Conservation (phyloP, 1,284 basidiomycete genomes). For the Trichosporon ovoides region DNA sequence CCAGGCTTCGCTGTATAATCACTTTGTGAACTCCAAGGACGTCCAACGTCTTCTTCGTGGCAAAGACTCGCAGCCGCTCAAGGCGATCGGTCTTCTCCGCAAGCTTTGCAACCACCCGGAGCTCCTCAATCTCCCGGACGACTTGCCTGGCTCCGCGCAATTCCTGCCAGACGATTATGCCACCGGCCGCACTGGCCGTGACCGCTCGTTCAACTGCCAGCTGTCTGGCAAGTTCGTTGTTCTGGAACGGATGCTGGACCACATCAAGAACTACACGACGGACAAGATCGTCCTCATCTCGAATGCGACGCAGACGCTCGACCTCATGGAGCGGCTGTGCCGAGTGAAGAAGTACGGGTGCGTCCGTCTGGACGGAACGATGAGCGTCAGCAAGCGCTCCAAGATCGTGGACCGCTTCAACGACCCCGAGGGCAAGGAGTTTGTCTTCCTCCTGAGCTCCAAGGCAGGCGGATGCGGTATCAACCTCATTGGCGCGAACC, state of each 20-base stretch:
- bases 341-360: conserved; percentile 84
- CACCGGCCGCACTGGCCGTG: conserved; percentile 42
- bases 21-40: conserved; percentile 91
- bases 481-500: conserved; percentile 95
- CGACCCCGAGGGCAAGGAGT: conserved; percentile 88
- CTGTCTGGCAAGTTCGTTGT: conserved; percentile 93
- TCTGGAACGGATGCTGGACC: conserved; percentile 86
- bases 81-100: conserved; percentile 93
- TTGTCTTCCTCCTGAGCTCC: conserved; percentile 90
- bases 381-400: conserved; percentile 90
- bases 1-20: conserved; percentile 81
- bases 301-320: conserved; percentile 96
- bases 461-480: conserved; percentile 98
- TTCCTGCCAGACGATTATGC: conserved; percentile 74
- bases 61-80: conserved; percentile 87
- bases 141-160: conserved; percentile 77
- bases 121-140: conserved; percentile 77
- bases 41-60: conserved; percentile 88
- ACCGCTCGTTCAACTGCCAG: conserved; percentile 62
- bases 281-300: conserved; percentile 99
- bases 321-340: conserved; percentile 84
- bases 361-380: conserved; percentile 88
- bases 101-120: conserved; percentile 98
- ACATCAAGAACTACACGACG: conserved; percentile 68
- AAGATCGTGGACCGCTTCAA: conserved; percentile 98